Evolutionary conservation across 192 early-diverging fungal species (phyloP), one percentile per base, ranked within the genome.

Genomic region (Dissophora globulifera): DNA sequence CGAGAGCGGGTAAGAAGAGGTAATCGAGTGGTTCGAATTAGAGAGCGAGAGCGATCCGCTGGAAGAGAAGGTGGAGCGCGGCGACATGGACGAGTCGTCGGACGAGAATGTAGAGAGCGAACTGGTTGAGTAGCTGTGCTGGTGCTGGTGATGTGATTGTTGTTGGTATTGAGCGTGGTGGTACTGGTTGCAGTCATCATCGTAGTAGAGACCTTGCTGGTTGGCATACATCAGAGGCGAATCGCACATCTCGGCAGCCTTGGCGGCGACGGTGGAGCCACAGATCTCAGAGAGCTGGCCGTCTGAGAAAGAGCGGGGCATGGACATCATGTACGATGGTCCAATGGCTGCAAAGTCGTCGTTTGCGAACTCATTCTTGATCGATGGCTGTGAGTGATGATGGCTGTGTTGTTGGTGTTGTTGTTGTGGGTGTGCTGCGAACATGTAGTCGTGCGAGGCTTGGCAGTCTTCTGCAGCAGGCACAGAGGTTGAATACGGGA

Each of bases 251-350:
- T 72, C 69, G 40, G 52, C 30, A 22, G 53, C 48, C 19, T 40
- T 42, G 9, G 50, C 55, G n/a, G 70, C 15, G 42, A 55, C 48
- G 53, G 30, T 25, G 23, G 41, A 15, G 31, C 50, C 45, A 38
- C 57, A 61, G 57, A 67, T 25, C 12, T 60, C 49, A 19, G 71
- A 56, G n/a, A 76, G 25, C 43, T 66, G 57, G 17, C 58, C 35
- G 3, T 76, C 63, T 16, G 71, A 67, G 33, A 76, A 59, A 42
- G 71, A 76, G 27, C 63, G 71, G 46, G 62, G 50, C 71, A 76
- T 76, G 4, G 71, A 51, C 56, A 60, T 54, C 62, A 76, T 76
- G 33, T 66, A 66, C 13, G 53, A 30, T 3, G 48, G 61, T 19
- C 62, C 61, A 33, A 63, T 64, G 16, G 62, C 53, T 4, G 69